Evolutionary conservation across 305 asterid genomes (phyloP), one percentile per base, ranked within the genome.

Genomic region (Fraxinus albicans): DNA sequence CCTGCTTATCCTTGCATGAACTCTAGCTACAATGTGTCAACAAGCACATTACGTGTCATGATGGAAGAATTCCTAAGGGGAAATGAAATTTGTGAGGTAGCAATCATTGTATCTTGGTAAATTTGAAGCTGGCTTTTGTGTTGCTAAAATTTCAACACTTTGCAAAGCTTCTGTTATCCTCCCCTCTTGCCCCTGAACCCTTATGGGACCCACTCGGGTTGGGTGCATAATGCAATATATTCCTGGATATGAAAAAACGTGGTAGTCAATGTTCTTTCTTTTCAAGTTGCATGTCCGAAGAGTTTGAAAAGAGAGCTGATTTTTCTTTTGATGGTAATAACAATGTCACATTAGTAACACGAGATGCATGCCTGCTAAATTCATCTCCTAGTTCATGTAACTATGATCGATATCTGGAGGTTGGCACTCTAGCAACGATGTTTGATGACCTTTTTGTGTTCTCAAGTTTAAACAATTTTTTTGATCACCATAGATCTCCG

Each of bases 1-100:
- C 99, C 99, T 73, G 98, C 99, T 44, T 94, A 96, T 86, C 98
- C 98, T 27, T 96, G 96, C 93, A 94, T 93, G 99, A 96, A 96
- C 88, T 94, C 98, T 79, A 96, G 99, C 90, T 95, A 96, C 91
- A 96, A 94, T 81, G 99, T 96, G 35, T 96, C 98, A 19, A 86
- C 93, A 27, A 96, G 98, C 88, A 96, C 99, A 76, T 87, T 96
- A 86, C 93, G 98, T 80, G 98, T 96, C 84, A 94, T 96, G 96
- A 92, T 86, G 85, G 98, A 96, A 89, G 98, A 96, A 83, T 93
- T 96, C 84, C 91, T 83, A 40, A 89, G 94, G 88, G 99, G 98
- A 42, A 90, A 92, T 84, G 92, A 93, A 81, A 82, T 91, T 38
- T 94, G 97, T 77, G 98, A 93, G 99, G 99, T 95, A 29, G 79